Percentiles rank a stretch among this genome's conserved stretches.
These are phyloP conservation scores for Fusarium sp. DNA, from an alignment of 2,329 filamentous ascomycete genomes.

Conservation along the genomic window DNA sequence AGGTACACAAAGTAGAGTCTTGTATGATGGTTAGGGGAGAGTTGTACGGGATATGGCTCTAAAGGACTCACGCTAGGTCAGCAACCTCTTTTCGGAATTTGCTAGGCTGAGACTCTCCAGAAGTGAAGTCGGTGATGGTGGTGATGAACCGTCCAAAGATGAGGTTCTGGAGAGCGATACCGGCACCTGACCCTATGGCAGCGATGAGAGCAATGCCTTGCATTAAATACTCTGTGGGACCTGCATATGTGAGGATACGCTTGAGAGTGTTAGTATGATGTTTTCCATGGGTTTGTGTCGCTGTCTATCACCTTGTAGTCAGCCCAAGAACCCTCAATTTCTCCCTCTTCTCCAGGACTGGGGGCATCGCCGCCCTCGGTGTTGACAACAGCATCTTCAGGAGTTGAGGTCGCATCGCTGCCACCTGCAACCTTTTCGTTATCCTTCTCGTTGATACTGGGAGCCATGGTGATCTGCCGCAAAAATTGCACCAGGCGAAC, in stretches of 20 bases:
- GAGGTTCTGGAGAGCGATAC: constrained; percentile 50
- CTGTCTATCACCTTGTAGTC: constrained; percentile 34
- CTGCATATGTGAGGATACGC: constrained; percentile 47
- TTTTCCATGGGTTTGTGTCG: neutral
- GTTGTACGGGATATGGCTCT: too few relatives aligned
- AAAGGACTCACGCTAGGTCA: constrained; percentile 50
- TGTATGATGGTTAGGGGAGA: constrained; percentile 34
- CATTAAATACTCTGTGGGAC: constrained; percentile 41
- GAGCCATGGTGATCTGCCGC: constrained; percentile 14
- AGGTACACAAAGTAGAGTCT: constrained; percentile 68
- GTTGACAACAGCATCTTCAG: constrained; percentile 9
- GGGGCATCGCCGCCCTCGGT: constrained; percentile 2
- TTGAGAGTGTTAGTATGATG: constrained; percentile 23
- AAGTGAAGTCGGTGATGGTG: constrained; percentile 47
- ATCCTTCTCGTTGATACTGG: constrained; percentile 24
- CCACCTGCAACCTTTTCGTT: constrained; percentile 18
- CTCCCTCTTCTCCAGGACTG: constrained; percentile 13
- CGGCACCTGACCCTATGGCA: constrained; percentile 50
- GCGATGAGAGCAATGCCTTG: constrained; percentile 44
- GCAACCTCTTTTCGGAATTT: constrained; percentile 45
- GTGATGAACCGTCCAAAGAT: constrained; percentile 53
- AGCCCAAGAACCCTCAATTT: constrained; percentile 31
- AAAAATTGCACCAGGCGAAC: neutral
- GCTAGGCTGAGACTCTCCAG: constrained; percentile 34
- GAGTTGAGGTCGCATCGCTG: constrained; percentile 3